phyloP scores from a whole-genome alignment of 2,329 filamentous ascomycete genomes.

The Aureobasidium sp. region DNA sequence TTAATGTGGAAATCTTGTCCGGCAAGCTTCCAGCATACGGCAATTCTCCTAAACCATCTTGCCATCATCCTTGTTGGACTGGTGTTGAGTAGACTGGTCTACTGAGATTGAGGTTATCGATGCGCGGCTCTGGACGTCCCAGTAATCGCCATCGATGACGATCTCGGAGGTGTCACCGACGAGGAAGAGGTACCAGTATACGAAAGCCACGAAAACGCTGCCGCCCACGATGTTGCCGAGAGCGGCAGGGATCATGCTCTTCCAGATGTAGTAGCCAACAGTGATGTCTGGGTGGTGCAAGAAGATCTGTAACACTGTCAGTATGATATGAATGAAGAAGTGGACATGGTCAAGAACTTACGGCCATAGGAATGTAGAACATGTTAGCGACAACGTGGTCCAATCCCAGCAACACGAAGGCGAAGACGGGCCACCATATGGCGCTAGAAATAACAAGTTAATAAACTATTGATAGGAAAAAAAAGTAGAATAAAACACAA shows the following conservation, averaged over 20 bases:
- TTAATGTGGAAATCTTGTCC: neutral
- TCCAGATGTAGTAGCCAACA: constrained; percentile 50
- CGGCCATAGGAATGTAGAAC: constrained; percentile 38
- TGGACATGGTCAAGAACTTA: neutral
- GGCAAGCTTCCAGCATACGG: neutral
- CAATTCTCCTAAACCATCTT: neutral
- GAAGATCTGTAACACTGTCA: constrained; percentile 35
- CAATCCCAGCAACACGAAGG: constrained; percentile 41
- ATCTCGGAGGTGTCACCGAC: neutral
- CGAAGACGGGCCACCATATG: constrained; percentile 48
- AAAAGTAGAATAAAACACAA: too few species aligned
- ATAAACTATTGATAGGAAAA: too few species aligned
- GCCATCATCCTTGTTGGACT: neutral
- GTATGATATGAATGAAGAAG: neutral
- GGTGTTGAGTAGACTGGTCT: neutral
- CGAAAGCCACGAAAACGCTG: constrained; percentile 43
- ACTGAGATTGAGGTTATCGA: neutral
- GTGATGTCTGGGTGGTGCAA: constrained; percentile 38
- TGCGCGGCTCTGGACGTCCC: neutral
- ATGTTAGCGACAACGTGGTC: constrained; percentile 56
- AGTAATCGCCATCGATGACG: constrained; percentile 14
- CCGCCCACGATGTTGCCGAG: constrained; percentile 51
- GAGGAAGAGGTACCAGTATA: constrained; percentile 42
- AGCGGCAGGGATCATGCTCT: constrained; percentile 47
- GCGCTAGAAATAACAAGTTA: too few species aligned